phyloP scores from a whole-genome alignment of 1,284 basidiomycete species.

The Malassezia sympodialis region DNA sequence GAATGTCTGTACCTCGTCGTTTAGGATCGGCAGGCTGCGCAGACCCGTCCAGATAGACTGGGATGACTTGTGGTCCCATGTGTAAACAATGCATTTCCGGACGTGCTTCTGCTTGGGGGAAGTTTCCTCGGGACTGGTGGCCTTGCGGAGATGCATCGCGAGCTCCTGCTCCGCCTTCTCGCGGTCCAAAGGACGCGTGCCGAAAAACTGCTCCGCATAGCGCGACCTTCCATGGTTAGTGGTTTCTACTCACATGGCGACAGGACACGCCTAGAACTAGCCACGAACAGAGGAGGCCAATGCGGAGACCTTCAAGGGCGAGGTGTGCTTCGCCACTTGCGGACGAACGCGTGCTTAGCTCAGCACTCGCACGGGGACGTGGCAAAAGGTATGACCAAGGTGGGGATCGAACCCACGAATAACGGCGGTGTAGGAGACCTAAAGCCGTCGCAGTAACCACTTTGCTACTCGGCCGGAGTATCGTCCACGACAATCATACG shows the following conservation, averaged over 20 bases:
- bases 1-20: slow-evolving; percentile 47
- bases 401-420: slow-evolving; percentile 22
- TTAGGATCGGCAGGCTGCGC: slow-evolving; percentile 45
- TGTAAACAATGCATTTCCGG: slow-evolving; percentile 47
- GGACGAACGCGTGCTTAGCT: not conserved
- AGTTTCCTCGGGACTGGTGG: slow-evolving; percentile 41
- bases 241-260: not conserved
- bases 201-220: slow-evolving; percentile 10
- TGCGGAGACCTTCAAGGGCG: not conserved
- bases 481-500: not conserved
- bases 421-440: slow-evolving; percentile 15
- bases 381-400: slow-evolving; percentile 16
- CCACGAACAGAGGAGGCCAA: not conserved
- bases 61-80: slow-evolving; percentile 48
- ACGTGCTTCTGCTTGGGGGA: slow-evolving; percentile 49
- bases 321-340: not conserved
- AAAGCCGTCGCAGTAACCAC: slow-evolving; percentile 22
- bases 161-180: slow-evolving; percentile 46
- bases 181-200: slow-evolving; percentile 42
- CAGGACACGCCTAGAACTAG: not conserved
- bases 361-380: not conserved
- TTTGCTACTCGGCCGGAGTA: slow-evolving; percentile 18
- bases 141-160: slow-evolving; percentile 45
- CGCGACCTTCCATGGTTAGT: slow-evolving; percentile 8
- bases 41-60: slow-evolving; percentile 45